phyloP scores from a whole-genome alignment of 148 eudicot genomes.

The Spergularia marina region DNA sequence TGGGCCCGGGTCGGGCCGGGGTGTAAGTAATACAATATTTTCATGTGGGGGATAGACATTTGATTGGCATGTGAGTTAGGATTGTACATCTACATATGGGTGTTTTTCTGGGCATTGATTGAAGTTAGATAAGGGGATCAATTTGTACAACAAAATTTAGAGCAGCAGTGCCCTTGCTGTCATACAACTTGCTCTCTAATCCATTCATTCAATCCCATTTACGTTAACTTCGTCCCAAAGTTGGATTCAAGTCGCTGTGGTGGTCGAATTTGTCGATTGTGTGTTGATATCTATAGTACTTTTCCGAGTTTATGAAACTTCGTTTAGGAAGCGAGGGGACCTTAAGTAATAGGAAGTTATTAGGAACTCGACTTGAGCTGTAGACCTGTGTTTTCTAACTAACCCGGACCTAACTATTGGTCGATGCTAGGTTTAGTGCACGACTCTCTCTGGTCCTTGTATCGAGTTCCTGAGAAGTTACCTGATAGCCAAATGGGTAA shows the following conservation, averaged over 20 bases:
- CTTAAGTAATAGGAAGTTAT: too few relatives aligned
- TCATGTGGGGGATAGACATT: slow-evolving; percentile 24
- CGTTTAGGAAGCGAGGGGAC: too few relatives aligned
- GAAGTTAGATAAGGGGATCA: slow-evolving; percentile 29
- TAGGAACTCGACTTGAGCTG: too few relatives aligned
- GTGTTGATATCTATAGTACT: slow-evolving; percentile 1
- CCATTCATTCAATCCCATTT: background rate
- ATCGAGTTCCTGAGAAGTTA: too few relatives aligned
- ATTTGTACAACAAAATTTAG: slow-evolving; percentile 7
- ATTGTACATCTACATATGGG: slow-evolving; percentile 5
- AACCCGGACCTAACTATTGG: too few relatives aligned
- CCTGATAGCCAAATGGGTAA: too few relatives aligned
- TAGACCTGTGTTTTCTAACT: too few relatives aligned
- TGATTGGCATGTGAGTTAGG: slow-evolving; percentile 25
- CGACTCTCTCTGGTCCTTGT: too few relatives aligned
- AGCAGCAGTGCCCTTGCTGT: slow-evolving; percentile 13
- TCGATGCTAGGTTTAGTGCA: too few relatives aligned
- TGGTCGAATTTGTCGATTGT: background rate
- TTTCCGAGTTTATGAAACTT: background rate
- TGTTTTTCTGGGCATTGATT: slow-evolving; percentile 21
- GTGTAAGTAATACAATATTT: background rate
- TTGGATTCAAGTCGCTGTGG: background rate
- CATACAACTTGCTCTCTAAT: slow-evolving; percentile 21
- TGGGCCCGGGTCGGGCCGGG: background rate
- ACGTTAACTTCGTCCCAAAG: background rate